Evolutionary conservation across 495 filamentous ascomycete genomes (phyloP), one percentile per base, ranked within the genome.

Genomic region (Pyronema domesticum): DNA sequence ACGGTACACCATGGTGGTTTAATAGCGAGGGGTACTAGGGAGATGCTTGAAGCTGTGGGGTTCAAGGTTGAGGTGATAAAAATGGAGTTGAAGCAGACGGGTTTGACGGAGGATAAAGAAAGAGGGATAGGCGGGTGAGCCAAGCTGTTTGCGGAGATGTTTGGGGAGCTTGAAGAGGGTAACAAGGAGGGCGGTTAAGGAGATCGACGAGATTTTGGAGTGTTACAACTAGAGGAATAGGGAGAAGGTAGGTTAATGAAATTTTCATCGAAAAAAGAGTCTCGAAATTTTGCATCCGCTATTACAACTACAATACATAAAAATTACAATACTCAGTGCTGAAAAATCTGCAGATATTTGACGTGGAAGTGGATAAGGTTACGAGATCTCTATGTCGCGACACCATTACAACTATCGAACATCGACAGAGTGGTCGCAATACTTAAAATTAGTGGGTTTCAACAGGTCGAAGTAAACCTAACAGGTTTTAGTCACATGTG

Each of bases 91-190:
- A 62, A 83, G 51, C 80, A 83, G 48, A 80, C 77, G n/a, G 69
- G 62, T 54, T 58, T 78, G 23, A 85, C 80, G 37, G 58, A 52
- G 19, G 69, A 67, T 3, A 83, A 82, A 0, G 60, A 85, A n/a
- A 73, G 76, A 55, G 84, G 83, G 0, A 60, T 86, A n/a, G 73
- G 76, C 54, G 83, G 80, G 3, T 89, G 82, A 82, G 70, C 86
- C 37, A 65, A 76, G 58, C 67, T 87, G 54, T 80, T 87, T 70
- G 71, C 35, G 13, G 11, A 13, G 10, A 63, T 64, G 46, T 64
- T 72, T 55, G 60, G 68, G 52, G 77, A 78, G 46, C 67, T 87
- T 35, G 71, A 77, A 46, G 69, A 67, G 23, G 56, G 34, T 37
- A 68, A 77, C 68, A 75, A 73, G 58, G 76, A 82, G 54, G 44